A percentile compares a stretch with the other conserved stretches of the same genome.
phyloP scores from a whole-genome alignment of 805 yeast genomes.

The Ogataea pini region DNA sequence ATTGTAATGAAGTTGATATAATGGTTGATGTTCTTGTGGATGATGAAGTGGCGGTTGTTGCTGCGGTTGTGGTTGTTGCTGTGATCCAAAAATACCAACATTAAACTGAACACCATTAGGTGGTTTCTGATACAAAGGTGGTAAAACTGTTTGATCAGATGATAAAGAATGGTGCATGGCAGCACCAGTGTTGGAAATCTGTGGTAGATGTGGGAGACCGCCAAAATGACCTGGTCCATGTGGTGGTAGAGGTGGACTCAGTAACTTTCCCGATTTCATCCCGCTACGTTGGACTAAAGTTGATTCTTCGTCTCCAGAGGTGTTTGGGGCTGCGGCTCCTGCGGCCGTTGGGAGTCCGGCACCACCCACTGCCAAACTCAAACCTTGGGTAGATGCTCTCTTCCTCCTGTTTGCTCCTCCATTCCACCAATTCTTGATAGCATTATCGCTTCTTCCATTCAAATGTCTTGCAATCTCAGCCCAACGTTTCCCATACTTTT shows the following conservation, averaged over 20 bases:
- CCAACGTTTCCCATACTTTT: conserved; percentile 84
- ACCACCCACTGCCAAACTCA: conserved; percentile 11
- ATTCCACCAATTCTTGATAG: conserved; percentile 95
- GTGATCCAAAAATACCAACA: conserved; percentile 21
- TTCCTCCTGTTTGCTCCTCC: conserved; percentile 88
- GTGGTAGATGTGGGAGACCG: conserved; percentile 1
- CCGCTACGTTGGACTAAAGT: background rate
- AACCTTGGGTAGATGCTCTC: conserved; percentile 43
- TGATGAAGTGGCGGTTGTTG: conserved; percentile 10
- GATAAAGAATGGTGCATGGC: background rate
- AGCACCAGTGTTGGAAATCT: background rate
- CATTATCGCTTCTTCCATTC: conserved; percentile 86
- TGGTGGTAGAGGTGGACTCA: background rate
- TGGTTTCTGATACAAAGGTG: conserved; percentile 12
- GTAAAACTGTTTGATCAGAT: conserved; percentile 9
- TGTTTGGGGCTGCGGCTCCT: background rate
- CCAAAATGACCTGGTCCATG: background rate
- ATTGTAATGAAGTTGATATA: conserved; percentile 6
- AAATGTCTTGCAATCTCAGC: conserved; percentile 89
- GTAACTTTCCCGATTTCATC: background rate
- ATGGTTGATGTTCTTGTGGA: conserved; percentile 12
- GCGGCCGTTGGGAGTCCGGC: too few species aligned
- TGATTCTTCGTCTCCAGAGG: background rate
- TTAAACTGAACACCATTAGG: conserved; percentile 18
- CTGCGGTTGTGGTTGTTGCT: background rate